A percentile compares a stretch with the other conserved stretches of the same genome.
phyloP scores from a whole-genome alignment of 2,329 filamentous ascomycete species.

The Aspergillus hortae region DNA sequence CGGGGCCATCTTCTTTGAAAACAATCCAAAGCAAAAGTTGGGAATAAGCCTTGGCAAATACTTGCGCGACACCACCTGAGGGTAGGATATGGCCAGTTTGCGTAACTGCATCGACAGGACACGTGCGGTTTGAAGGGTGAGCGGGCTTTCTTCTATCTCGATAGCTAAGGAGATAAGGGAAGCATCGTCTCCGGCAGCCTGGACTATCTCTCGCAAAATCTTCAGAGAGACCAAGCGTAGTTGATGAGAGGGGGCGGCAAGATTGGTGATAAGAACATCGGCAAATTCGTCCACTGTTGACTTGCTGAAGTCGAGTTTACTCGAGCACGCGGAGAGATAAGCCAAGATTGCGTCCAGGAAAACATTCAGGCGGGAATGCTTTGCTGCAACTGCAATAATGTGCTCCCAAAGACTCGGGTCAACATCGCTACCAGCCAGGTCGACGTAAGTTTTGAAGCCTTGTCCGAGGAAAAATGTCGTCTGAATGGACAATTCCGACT shows the following conservation, averaged over 20 bases:
- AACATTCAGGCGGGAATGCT: conserved; percentile 62
- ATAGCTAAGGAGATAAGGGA: conserved; percentile 58
- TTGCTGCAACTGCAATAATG: conserved; percentile 62
- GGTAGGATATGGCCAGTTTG: conserved; percentile 66
- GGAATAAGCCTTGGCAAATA: conserved; percentile 72
- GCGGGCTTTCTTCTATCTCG: conserved; percentile 72
- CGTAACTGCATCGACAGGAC: conserved; percentile 81
- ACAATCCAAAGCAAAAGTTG: conserved; percentile 80
- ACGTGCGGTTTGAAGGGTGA: conserved; percentile 72
- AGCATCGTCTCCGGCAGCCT: conserved; percentile 47
- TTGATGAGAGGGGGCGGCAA: conserved; percentile 71
- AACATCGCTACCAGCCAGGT: conserved; percentile 59
- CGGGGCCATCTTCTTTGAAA: conserved; percentile 79
- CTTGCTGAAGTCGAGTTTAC: conserved; percentile 41
- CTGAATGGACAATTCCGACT: conserved; percentile 57
- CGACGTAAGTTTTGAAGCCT: conserved; percentile 69
- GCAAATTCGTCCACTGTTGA: conserved; percentile 60
- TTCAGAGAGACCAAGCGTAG: conserved; percentile 70
- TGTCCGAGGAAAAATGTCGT: conserved; percentile 71
- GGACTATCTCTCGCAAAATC: conserved; percentile 59
- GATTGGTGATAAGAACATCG: conserved; percentile 64
- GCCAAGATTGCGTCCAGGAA: conserved; percentile 62
- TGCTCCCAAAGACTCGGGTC: conserved; percentile 62
- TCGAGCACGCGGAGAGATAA: conserved; percentile 39
- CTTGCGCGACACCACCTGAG: conserved; percentile 54